These are phyloP conservation scores for Aspergillus bridgeri DNA, from an alignment of 495 filamentous ascomycete genomes.

Conservation along the genomic window DNA sequence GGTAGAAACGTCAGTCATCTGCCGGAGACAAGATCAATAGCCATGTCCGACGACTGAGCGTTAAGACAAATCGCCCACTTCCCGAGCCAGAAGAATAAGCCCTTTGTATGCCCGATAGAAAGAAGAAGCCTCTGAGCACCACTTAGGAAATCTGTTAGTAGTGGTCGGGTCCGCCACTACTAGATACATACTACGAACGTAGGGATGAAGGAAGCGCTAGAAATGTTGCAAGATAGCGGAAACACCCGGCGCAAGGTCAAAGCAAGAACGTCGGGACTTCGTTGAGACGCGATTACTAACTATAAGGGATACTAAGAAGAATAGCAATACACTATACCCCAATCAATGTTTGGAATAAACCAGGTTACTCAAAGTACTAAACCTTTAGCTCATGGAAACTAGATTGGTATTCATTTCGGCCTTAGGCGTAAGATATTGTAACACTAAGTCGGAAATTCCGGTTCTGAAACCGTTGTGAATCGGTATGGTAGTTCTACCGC, in stretches of 20 bases:
- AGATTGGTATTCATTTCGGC: too few species aligned
- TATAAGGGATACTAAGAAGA: too few species aligned
- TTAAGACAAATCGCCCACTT: slow-evolving; percentile 20
- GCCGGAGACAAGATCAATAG: slow-evolving; percentile 30
- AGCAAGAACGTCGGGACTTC: slow-evolving; percentile 48
- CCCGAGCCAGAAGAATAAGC: slow-evolving; percentile 21
- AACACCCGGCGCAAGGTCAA: slow-evolving; percentile 21
- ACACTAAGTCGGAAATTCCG: too few species aligned
- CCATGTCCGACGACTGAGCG: slow-evolving; percentile 33
- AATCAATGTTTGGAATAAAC: too few species aligned
- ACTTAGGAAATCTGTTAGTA: too few species aligned
- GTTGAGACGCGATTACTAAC: slow-evolving; percentile 34
- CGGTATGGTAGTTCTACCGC: not conserved
- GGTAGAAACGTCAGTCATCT: slow-evolving; percentile 26
- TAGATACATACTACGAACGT: not conserved
- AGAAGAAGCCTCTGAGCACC: too few species aligned
- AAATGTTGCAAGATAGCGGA: not conserved
- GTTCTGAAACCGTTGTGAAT: too few species aligned
- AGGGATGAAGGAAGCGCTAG: not conserved
- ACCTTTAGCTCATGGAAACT: too few species aligned
- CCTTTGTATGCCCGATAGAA: not conserved
- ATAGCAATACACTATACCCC: too few species aligned
- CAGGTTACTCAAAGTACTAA: too few species aligned
- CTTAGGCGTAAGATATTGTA: too few species aligned
- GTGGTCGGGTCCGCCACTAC: too few species aligned